Conservation (phyloP, 176 grass and related monocot species). For the Aegilops bicornis region DNA sequence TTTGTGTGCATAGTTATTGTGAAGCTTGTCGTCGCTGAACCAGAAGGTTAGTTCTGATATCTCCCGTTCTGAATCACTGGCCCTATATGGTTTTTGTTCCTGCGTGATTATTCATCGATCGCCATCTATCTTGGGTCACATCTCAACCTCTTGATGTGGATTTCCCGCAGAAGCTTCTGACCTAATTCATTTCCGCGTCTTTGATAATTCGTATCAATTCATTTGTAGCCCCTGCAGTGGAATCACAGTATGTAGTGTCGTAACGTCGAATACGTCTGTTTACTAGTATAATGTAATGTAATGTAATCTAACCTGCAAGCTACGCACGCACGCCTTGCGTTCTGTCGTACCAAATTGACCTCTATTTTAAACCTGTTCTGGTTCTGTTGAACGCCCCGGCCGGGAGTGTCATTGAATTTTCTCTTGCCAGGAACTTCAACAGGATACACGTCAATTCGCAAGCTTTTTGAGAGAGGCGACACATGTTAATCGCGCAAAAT, state of each 20-base stretch:
- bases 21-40: too few species aligned
- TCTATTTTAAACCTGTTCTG: neutral
- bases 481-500: neutral
- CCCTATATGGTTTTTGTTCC: neutral
- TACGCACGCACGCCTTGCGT: neutral
- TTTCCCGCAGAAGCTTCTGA: neutral
- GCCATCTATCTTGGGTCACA: too few species aligned
- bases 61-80: neutral
- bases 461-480: neutral
- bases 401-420: neutral
- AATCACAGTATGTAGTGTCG: neutral
- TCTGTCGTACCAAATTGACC: neutral
- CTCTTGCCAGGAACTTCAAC: neutral
- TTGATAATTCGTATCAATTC: neutral
- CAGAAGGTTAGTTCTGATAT: too few species aligned
- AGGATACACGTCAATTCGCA: conserved; percentile 6
- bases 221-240: neutral
- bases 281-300: too few species aligned
- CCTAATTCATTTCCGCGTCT: neutral
- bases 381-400: neutral
- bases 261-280: neutral
- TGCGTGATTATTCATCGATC: neutral
- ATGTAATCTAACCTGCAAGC: neutral
- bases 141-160: neutral
- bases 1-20: too few species aligned